A percentile compares a stretch with the other conserved stretches of the same genome.
Evolutionary conservation across 768 basidiomycete species (phyloP).

Genomic region (Termitomyces sp.): DNA sequence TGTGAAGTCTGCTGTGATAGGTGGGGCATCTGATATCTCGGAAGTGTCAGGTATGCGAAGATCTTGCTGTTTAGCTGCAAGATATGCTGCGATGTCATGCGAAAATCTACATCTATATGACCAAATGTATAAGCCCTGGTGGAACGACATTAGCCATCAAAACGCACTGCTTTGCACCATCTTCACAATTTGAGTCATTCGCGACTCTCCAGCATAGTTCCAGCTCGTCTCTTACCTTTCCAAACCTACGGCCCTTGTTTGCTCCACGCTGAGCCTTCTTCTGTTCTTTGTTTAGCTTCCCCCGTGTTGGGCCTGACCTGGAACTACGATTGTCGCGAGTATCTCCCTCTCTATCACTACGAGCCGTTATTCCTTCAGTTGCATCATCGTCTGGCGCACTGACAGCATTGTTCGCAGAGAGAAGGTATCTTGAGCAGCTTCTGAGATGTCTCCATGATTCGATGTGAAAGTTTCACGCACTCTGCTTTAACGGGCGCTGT

Average conservation of each 20-base stretch:
- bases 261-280: slow-evolving; percentile 73
- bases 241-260: slow-evolving; percentile 81
- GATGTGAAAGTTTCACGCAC: slow-evolving; percentile 17
- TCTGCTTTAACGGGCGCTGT: slow-evolving; percentile 34
- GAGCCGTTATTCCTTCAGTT: slow-evolving; percentile 52
- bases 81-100: slow-evolving; percentile 74
- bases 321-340: slow-evolving; percentile 12
- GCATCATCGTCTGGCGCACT: slow-evolving; percentile 35
- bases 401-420: slow-evolving; percentile 19
- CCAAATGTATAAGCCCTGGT: neutral
- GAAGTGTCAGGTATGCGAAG: slow-evolving; percentile 49
- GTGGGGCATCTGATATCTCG: slow-evolving; percentile 38
- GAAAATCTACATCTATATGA: slow-evolving; percentile 63
- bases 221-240: slow-evolving; percentile 70
- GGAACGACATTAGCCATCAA: neutral
- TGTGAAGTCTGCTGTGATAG: slow-evolving; percentile 39
- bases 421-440: slow-evolving; percentile 23
- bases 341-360: slow-evolving; percentile 18
- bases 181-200: slow-evolving; percentile 62
- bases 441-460: neutral
- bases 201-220: slow-evolving; percentile 83
- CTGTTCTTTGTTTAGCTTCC: slow-evolving; percentile 51
- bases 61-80: slow-evolving; percentile 70
- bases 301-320: slow-evolving; percentile 21
- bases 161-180: slow-evolving; percentile 52